phyloP scores from a whole-genome alignment of 2,329 filamentous ascomycete genomes.

The Aaosphaeria arxii region DNA sequence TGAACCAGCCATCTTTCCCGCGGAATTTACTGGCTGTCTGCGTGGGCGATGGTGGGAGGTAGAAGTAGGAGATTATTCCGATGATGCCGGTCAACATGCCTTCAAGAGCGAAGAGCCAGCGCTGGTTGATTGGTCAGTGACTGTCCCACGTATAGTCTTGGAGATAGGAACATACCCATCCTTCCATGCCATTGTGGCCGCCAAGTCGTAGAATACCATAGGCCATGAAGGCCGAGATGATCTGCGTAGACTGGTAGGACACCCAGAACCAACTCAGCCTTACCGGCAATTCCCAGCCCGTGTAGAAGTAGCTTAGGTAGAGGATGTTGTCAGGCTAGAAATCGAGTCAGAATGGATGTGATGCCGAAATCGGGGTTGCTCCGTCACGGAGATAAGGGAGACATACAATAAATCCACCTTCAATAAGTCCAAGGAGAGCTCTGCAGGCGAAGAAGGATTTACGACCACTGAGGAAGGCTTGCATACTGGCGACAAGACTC shows the following conservation, averaged over 20 bases:
- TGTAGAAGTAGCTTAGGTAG: conserved; percentile 76
- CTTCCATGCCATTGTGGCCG: conserved; percentile 50
- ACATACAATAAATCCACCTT: conserved; percentile 51
- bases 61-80: conserved; percentile 34
- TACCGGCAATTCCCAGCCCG: conserved; percentile 64
- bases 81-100: conserved; percentile 36
- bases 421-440: conserved; percentile 44
- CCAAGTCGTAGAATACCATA: conserved; percentile 53
- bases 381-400: not conserved
- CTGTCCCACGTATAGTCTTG: not conserved
- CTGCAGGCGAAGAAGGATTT: conserved; percentile 43
- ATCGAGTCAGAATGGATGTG: not conserved
- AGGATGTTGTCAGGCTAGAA: conserved; percentile 60
- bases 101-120: conserved; percentile 53
- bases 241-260: conserved; percentile 56
- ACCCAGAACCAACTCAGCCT: conserved; percentile 71
- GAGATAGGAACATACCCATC: conserved; percentile 39
- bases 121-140: conserved; percentile 5
- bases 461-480: conserved; percentile 62
- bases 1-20: conserved; percentile 64
- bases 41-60: conserved; percentile 54
- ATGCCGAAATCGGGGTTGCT: conserved; percentile 28
- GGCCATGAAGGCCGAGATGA: conserved; percentile 56
- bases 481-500: conserved; percentile 57
- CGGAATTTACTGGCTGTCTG: conserved; percentile 61